Evolutionary conservation across 495 filamentous ascomycete species (phyloP), one percentile per base, ranked within the genome.

Genomic region (Annulohypoxylon nitens): DNA sequence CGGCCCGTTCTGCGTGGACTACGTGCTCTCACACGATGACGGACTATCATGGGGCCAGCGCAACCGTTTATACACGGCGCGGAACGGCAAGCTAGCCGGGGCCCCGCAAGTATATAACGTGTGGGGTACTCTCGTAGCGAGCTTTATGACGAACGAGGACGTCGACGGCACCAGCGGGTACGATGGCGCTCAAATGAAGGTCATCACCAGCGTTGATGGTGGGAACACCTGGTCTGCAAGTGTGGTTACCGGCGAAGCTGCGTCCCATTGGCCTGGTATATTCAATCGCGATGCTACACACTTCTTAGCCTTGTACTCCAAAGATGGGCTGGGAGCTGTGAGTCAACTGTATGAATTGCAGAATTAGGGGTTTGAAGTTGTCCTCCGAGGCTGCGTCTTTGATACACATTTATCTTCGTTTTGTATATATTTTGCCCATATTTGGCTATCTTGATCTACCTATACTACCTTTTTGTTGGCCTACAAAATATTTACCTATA

Each of bases 141-240:
- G 86, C 36, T 91, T 91, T 73, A 88, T 89, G 86, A 91, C 88
- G 0, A 86, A 91, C 68, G 89, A 91, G 67, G 87, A 89, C 59
- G 65, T 65, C 1, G 71, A 64, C 41, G 61, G 62, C 3, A 74
- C 76, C 23, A 76, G 63, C 54, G 69, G 71, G 25, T 61, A 78
- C 50, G 78, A 80, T 39, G 78, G 71, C 43, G 67, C 61, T 18
- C 75, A 75, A 64, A 75, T 80, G 70, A 65, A 70, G 69, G 66
- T 85, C 16, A 50, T 86, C 33, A 81, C 80, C 0, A 85, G 81
- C 64, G 70, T 73, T 12, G 78, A 84, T 64, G 78, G 77, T 11
- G 83, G 82, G 0, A 43, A 5, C 14, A 82, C 78, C 0, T 85
- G 84, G 84, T 77, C 76, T 26, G 79, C n/a, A 11, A 55, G 70